Percentiles rank a stretch among this genome's conserved stretches.
Conservation (phyloP, 257 asterid species). For the Osmanthus fragrans region DNA sequence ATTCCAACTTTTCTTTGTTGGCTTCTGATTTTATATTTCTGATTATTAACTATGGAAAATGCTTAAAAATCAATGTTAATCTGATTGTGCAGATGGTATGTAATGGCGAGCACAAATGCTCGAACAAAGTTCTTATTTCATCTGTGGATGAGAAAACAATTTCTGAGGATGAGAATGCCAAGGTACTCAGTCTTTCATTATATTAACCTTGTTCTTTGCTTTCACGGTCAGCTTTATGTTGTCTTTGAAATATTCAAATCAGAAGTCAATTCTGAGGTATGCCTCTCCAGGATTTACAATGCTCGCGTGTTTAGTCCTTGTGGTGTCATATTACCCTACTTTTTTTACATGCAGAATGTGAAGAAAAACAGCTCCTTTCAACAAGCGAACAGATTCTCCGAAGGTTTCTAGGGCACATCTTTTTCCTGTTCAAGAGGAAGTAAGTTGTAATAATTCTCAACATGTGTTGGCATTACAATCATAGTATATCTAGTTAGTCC, state of each 20-base stretch:
- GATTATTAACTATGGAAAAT: conserved; percentile 2
- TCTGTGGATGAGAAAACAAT: conserved; percentile 68
- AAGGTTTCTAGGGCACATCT: conserved; percentile 40
- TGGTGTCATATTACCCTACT: conserved; percentile 1
- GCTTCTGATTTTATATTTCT: background rate
- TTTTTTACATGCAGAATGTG: conserved; percentile 25
- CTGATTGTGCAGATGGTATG: conserved; percentile 70
- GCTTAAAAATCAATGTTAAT: conserved; percentile 21
- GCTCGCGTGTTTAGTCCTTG: background rate
- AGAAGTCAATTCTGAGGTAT: background rate
- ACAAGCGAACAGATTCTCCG: conserved; percentile 34
- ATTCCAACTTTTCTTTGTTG: background rate
- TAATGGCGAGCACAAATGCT: conserved; percentile 77
- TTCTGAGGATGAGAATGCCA: conserved; percentile 61
- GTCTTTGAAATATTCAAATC: background rate
- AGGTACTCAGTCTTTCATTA: conserved; percentile 23
- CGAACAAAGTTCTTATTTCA: conserved; percentile 43
- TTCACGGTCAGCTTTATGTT: background rate
- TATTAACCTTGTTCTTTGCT: background rate
- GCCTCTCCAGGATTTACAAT: background rate
- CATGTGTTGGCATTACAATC: background rate
- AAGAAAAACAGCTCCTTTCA: conserved; percentile 56
- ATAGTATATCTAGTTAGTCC: background rate
- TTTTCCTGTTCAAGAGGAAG: conserved; percentile 65
- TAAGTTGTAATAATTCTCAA: conserved; percentile 31